Evolutionary conservation across 129 eudicot genomes (phyloP), one percentile per base, ranked within the genome.

Genomic region (Artemisia tridentata): DNA sequence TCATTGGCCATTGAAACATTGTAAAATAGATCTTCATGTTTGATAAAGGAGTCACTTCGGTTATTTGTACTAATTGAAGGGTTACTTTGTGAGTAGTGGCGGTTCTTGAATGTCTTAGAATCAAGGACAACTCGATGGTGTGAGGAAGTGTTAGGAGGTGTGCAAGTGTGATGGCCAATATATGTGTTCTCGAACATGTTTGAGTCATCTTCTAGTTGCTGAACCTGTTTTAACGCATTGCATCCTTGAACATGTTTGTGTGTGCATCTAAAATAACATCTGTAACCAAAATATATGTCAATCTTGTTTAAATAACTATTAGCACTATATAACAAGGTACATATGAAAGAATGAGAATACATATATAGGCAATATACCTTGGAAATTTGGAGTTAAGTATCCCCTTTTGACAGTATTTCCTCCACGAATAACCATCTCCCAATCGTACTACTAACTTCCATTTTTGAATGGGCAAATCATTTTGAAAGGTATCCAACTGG

Each of bases 241-340:
- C 91, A 86, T 7, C 82, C 84, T 75, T 75, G 72, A 52, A 71
- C 81, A 64, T 57, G 15, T 75, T 83, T 86, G 78, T 83, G 83
- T 62, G 86, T 83, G 84, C 91, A 86, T 74, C 91, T 83, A 31
- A 62, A 86, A 74, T 86, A 86, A 74, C 84, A 78, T 77, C 91
- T 86, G 79, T 27, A 17, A 13, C 18, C 64, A 73, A 52, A 20
- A 25, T 0, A 25, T 20, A 4, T 51, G n/a, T 15, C n/a, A 38
- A 50, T 50, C 15, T 3, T 51, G 18, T 13, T 51, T 14, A 14
- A 51, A 51, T 18, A 64, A 38, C 25, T 16, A 64, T 41, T 7
- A 1, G 7, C 21, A 4, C 8, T 41, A 51, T n/a, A 11, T 46
- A 46, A 34, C 10, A 25, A 23, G 29, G 31, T 38, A 29, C 2